Percentiles rank a stretch among this genome's conserved stretches.
phyloP scores from a whole-genome alignment of 805 yeast genomes.

The Barnettozyma californica region DNA sequence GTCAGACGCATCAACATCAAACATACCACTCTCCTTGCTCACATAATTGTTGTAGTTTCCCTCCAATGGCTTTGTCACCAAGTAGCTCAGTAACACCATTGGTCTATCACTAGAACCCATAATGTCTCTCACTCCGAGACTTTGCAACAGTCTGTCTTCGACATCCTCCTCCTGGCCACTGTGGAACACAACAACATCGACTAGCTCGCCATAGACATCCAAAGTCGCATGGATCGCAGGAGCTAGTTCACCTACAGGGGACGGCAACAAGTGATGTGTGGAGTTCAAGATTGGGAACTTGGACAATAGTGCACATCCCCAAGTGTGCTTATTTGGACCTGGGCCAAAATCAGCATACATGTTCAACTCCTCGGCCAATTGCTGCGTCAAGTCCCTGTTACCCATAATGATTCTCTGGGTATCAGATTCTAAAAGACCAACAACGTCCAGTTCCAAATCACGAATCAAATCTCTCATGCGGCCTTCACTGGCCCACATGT shows the following conservation, averaged over 20 bases:
- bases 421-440: constrained; percentile 88
- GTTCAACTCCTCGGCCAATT: constrained; percentile 84
- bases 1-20: constrained; percentile 88
- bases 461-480: constrained; percentile 79
- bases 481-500: constrained; percentile 94
- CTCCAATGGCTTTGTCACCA: constrained; percentile 80
- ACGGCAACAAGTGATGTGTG: constrained; percentile 86
- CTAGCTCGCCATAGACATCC: constrained; percentile 79
- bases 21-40: constrained; percentile 77
- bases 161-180: constrained; percentile 97
- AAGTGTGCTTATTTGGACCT: constrained; percentile 95
- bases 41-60: constrained; percentile 94
- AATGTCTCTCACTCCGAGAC: constrained; percentile 64
- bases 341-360: constrained; percentile 98
- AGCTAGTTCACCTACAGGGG: constrained; percentile 97
- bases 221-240: constrained; percentile 97
- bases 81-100: constrained; percentile 78
- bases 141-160: constrained; percentile 87
- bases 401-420: constrained; percentile 94
- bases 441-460: constrained; percentile 86
- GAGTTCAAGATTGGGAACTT: constrained; percentile 91
- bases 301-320: constrained; percentile 93
- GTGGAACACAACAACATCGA: constrained; percentile 96
- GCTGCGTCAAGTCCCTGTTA: constrained; percentile 88
- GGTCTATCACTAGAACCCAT: constrained; percentile 85